phyloP scores from a whole-genome alignment of 1,284 basidiomycete species.

The Marasmius sp. region DNA sequence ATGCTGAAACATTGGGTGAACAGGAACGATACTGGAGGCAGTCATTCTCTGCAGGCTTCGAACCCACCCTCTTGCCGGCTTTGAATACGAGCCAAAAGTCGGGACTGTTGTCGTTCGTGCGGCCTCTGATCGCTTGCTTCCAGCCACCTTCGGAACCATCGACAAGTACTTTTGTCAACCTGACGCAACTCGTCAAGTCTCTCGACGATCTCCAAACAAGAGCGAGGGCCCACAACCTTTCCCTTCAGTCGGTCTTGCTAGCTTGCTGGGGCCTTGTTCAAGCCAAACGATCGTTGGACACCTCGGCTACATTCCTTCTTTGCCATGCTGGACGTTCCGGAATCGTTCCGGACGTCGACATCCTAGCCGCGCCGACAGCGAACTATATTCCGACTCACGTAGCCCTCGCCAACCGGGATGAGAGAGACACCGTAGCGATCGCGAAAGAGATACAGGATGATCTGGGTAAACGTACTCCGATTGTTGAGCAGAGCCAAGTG shows the following conservation, averaged over 20 bases:
- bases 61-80: constrained; percentile 32
- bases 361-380: constrained; percentile 44
- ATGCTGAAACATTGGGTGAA: constrained; percentile 20
- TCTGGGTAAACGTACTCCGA: constrained; percentile 36
- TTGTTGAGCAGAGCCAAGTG: constrained; percentile 43
- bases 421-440: constrained; percentile 21
- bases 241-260: constrained; percentile 41
- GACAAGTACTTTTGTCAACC: not conserved
- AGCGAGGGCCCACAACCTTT: constrained; percentile 31
- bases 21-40: constrained; percentile 42
- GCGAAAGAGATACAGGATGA: constrained; percentile 36
- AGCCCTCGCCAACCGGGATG: constrained; percentile 14
- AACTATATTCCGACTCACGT: constrained; percentile 47
- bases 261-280: constrained; percentile 47
- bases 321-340: constrained; percentile 48
- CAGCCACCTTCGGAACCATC: not conserved
- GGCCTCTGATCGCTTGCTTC: not conserved
- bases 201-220: constrained; percentile 14
- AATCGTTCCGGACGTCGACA: constrained; percentile 32
- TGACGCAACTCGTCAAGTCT: not conserved
- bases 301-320: constrained; percentile 40
- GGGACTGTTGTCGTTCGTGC: not conserved
- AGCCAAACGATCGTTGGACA: constrained; percentile 28
- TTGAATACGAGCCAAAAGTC: constrained; percentile 9
- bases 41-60: constrained; percentile 29